A percentile compares a stretch with the other conserved stretches of the same genome.
phyloP scores from a whole-genome alignment of 2,329 filamentous ascomycete species.

The Amauroascus verrucosus region DNA sequence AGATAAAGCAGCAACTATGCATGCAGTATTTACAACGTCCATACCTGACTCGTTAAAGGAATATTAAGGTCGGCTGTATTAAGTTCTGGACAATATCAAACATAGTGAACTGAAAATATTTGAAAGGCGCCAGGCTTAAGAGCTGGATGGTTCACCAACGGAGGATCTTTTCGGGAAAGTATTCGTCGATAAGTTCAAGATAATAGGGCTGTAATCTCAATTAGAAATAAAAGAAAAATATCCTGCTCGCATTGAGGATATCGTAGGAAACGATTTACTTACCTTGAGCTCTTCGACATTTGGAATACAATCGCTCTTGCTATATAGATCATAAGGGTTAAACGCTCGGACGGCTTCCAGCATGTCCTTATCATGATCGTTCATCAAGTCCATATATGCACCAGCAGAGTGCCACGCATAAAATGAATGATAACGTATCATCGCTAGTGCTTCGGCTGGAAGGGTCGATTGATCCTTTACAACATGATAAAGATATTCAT shows the following conservation, averaged over 20 bases:
- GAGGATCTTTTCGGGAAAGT: constrained; percentile 18
- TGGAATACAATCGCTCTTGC: constrained; percentile 73
- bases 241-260: background rate
- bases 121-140: background rate
- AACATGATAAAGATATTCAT: constrained; percentile 55
- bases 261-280: constrained; percentile 17
- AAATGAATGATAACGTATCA: constrained; percentile 36
- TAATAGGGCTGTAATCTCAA: constrained; percentile 52
- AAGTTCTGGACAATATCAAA: background rate
- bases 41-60: too few relatives aligned
- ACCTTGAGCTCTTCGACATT: constrained; percentile 66
- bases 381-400: constrained; percentile 74
- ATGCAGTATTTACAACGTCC: background rate
- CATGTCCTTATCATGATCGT: constrained; percentile 67
- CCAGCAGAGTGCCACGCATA: constrained; percentile 56
- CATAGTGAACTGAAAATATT: background rate
- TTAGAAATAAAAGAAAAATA: background rate
- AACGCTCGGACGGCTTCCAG: constrained; percentile 72
- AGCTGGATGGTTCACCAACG: constrained; percentile 6
- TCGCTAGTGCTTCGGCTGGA: constrained; percentile 72
- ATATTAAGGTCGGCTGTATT: too few relatives aligned
- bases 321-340: constrained; percentile 86
- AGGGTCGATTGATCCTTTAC: constrained; percentile 71
- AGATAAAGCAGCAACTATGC: background rate
- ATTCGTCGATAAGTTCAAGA: constrained; percentile 50